Evolutionary conservation across 129 eudicot genomes (phyloP), one percentile per base, ranked within the genome.

Genomic region (Apium graveolens): DNA sequence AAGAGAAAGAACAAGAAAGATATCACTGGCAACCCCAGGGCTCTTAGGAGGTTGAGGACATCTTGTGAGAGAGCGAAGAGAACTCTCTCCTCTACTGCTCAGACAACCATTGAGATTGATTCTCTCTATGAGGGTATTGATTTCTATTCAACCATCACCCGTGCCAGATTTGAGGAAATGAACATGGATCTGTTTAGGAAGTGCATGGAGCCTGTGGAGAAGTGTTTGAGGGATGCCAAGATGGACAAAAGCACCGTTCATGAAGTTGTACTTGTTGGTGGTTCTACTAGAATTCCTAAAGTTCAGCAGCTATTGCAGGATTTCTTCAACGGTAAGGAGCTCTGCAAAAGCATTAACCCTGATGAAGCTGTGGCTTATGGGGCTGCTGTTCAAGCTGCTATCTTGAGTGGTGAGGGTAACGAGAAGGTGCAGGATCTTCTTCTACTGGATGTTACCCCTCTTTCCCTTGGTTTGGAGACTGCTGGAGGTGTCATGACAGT

Each of bases 261-360:
- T n/a, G 86, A 83, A 7, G 82, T 83, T 49, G 86, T 83, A 4
- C 86, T 83, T 69, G 86, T 83, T 51, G 86, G 86, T 53, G 86
- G 86, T 17, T 83, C 86, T 31, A 83, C 86, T 51, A 74, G 83
- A 48, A 83, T 83, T 63, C 86, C 83, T 16, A 83, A 83, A 71
- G 86, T 83, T 5, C 86, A 83, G 76, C 86, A 83, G 24, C 66
- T 83, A 26, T 75, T 83, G 74, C 86, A 83, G 41, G 83, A 83
- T 70, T 83, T 83, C 80, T 83, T 83, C 27, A 83, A 81, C 7
- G 86, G 86, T n/a, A 83, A 83, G 78, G 86, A 83, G 86, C 83
- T 83, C 12, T 83, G 86, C 78, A 83, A 83, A 80, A 83, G 86
- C 65, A 83, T 83, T 2, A 79, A 83, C 76, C 86, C 86, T 11